phyloP scores from a whole-genome alignment of 2,329 filamentous ascomycete species.

The Cladobotryum protrusum region DNA sequence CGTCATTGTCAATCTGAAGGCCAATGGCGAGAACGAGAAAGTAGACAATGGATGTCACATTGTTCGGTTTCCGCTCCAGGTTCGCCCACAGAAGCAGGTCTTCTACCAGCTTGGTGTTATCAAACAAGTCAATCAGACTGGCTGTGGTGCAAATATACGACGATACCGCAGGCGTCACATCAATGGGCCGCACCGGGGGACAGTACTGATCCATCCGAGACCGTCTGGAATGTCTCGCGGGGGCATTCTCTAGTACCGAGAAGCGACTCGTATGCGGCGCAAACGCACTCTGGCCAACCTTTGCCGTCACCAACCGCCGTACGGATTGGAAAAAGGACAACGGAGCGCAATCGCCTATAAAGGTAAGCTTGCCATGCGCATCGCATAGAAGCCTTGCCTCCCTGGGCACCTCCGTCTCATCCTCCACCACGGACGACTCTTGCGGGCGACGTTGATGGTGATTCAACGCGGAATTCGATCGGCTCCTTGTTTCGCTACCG shows the following conservation, averaged over 20 bases:
- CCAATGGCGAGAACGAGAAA: constrained; percentile 48
- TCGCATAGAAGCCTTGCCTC: constrained; percentile 48
- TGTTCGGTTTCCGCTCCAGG: constrained; percentile 25
- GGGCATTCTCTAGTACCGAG: constrained; percentile 43
- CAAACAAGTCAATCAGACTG: constrained; percentile 45
- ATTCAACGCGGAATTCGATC: background rate
- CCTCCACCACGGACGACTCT: constrained; percentile 28
- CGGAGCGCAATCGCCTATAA: constrained; percentile 51
- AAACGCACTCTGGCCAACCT: constrained; percentile 44
- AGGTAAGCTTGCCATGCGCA: constrained; percentile 47
- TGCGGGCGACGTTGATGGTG: constrained; percentile 4
- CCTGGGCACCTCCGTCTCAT: constrained; percentile 48
- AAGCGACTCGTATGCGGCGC: constrained; percentile 45
- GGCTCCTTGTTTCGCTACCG: background rate
- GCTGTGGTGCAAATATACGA: constrained; percentile 36
- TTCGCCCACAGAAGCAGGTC: constrained; percentile 39
- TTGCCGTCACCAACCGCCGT: constrained; percentile 43
- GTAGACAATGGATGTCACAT: constrained; percentile 37
- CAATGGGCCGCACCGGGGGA: constrained; percentile 22
- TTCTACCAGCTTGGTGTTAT: constrained; percentile 31
- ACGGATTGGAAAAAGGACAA: constrained; percentile 51
- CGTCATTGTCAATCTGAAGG: constrained; percentile 35
- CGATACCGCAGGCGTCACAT: constrained; percentile 25
- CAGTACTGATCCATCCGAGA: background rate
- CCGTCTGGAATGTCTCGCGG: constrained; percentile 14